Evolutionary conservation across 176 grass and related monocot genomes (phyloP).

Genomic region (Carex kokanica): DNA sequence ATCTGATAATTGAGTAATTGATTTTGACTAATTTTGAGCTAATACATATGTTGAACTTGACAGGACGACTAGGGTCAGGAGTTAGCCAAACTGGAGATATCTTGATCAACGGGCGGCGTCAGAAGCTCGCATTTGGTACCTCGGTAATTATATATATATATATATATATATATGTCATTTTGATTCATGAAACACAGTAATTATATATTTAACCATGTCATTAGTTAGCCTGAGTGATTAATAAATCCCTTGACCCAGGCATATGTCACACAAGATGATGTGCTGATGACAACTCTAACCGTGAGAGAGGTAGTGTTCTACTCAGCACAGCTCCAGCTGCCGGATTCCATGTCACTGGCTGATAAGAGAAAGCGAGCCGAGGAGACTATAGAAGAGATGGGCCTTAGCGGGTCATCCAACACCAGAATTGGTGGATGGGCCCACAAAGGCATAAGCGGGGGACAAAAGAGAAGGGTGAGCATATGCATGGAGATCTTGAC

Average conservation of each 20-base stretch:
- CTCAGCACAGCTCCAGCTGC: conserved; percentile 81
- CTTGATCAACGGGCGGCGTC: conserved; percentile 62
- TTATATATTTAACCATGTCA: neutral
- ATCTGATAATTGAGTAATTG: neutral
- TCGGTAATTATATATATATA: conserved; percentile 47
- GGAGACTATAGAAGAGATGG: conserved; percentile 75
- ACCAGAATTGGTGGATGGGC: conserved; percentile 75
- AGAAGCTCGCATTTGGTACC: conserved; percentile 63
- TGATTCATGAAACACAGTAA: neutral
- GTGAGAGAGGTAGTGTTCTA: conserved; percentile 70
- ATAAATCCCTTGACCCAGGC: conserved; percentile 31
- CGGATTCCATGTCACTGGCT: conserved; percentile 37
- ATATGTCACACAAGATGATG: conserved; percentile 93
- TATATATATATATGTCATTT: too few species aligned
- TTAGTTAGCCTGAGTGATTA: neutral
- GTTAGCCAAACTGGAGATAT: conserved; percentile 73
- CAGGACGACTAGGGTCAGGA: conserved; percentile 62
- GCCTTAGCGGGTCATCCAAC: conserved; percentile 53
- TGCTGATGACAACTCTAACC: conserved; percentile 84
- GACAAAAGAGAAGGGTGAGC: conserved; percentile 67
- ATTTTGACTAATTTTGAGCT: neutral
- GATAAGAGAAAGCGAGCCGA: conserved; percentile 71
- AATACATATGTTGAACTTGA: neutral
- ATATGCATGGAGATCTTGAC: conserved; percentile 87
- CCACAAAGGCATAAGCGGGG: conserved; percentile 78